Conservation (phyloP, 768 basidiomycete species). For the Cystofilobasidium capitatum region DNA sequence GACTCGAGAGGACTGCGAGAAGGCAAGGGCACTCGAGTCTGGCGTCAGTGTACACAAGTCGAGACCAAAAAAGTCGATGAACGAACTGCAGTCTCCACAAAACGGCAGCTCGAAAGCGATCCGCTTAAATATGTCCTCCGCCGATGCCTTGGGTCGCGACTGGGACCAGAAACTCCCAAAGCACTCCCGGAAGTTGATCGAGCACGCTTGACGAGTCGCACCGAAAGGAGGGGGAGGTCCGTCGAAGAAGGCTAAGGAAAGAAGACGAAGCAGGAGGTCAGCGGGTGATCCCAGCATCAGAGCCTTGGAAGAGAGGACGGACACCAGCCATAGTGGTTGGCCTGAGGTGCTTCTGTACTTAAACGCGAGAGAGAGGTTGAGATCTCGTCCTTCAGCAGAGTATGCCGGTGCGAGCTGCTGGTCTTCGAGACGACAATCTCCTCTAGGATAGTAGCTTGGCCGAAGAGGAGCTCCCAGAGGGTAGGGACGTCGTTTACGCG, state of each 20-base stretch:
- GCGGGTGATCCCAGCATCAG: neutral
- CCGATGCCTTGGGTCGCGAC: neutral
- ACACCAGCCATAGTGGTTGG: neutral
- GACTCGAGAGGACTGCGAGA: neutral
- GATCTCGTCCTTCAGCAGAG: neutral
- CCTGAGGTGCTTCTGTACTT: neutral
- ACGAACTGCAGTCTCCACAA: conserved; percentile 9
- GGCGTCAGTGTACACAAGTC: too few species aligned
- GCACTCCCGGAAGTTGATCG: neutral
- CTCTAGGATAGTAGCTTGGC: neutral
- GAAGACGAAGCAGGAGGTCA: neutral
- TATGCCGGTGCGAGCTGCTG: neutral
- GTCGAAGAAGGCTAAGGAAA: neutral
- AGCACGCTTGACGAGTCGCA: neutral
- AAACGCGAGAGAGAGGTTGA: neutral
- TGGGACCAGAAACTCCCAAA: neutral
- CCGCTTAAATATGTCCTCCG: neutral
- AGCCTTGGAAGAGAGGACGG: neutral
- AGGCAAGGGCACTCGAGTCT: neutral
- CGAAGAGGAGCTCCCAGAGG: neutral
- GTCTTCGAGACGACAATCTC: neutral
- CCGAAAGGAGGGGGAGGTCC: neutral
- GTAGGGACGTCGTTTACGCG: too few species aligned
- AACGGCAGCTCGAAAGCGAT: conserved; percentile 1
- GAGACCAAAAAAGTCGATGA: neutral